Percentiles rank a stretch among this genome's conserved stretches.
These are phyloP conservation scores for Fistulifera solaris DNA, from an alignment of 108 stramenopile genomes.

Conservation along the genomic window DNA sequence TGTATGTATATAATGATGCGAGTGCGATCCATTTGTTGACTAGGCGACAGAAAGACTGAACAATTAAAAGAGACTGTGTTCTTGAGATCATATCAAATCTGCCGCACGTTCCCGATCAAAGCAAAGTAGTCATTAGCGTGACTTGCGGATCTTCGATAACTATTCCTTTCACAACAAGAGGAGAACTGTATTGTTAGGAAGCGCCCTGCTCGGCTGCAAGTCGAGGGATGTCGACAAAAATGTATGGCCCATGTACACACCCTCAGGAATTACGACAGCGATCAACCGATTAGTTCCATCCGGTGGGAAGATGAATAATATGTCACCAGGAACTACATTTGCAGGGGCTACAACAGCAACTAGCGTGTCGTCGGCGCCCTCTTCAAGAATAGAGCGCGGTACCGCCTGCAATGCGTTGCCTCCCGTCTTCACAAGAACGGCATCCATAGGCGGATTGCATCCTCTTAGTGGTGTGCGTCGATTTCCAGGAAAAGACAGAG, in stretches of 20 bases:
- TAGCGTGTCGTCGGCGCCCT: neutral
- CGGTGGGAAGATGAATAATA: neutral
- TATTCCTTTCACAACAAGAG: neutral
- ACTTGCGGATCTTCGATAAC: neutral
- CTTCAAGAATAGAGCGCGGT: neutral
- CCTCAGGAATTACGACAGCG: neutral
- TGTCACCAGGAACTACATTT: slow-evolving; percentile 2
- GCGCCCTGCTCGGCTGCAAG: neutral
- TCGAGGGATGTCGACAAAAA: slow-evolving; percentile 4
- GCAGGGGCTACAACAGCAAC: neutral
- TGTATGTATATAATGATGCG: neutral
- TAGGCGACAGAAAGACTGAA: neutral
- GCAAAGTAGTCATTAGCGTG: neutral
- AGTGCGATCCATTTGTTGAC: neutral
- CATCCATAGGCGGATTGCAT: neutral
- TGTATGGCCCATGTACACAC: slow-evolving; percentile 1
- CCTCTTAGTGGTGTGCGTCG: neutral
- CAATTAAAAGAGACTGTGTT: too few relatives aligned
- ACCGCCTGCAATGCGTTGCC: slow-evolving; percentile 10
- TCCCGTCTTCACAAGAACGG: slow-evolving; percentile 2
- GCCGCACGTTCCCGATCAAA: neutral
- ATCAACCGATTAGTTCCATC: slow-evolving; percentile 5
- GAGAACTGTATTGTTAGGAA: neutral
- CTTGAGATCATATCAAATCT: too few relatives aligned
- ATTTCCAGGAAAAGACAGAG: neutral